phyloP scores from a whole-genome alignment of 2,329 filamentous ascomycete species.

The Arthrobotrys conoides region DNA sequence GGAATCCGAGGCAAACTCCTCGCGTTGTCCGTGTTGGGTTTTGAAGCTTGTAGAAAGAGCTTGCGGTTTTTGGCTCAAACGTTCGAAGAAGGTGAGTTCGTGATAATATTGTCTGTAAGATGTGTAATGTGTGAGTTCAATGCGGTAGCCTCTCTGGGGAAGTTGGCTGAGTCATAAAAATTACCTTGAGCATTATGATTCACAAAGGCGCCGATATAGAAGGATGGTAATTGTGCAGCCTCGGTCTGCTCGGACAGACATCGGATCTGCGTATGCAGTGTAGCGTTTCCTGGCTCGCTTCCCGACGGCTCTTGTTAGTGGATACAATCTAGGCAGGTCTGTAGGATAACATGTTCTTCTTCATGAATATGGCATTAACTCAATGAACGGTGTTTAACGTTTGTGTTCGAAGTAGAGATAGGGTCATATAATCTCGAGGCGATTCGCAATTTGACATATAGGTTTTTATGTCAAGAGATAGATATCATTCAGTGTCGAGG shows the following conservation, averaged over 20 bases:
- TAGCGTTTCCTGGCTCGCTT: slow-evolving; percentile 26
- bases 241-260: slow-evolving; percentile 17
- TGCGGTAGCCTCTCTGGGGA: background rate
- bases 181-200: slow-evolving; percentile 54
- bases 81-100: slow-evolving; percentile 11
- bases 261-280: slow-evolving; percentile 6
- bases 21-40: slow-evolving; percentile 48
- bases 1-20: background rate
- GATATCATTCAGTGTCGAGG: too few relatives aligned
- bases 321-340: slow-evolving; percentile 5
- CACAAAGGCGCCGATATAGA: slow-evolving; percentile 36
- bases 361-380: too few relatives aligned
- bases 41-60: slow-evolving; percentile 18
- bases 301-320: slow-evolving; percentile 20
- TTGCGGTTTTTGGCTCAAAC: slow-evolving; percentile 22
- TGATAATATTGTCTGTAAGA: slow-evolving; percentile 10
- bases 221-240: slow-evolving; percentile 16
- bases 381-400: background rate
- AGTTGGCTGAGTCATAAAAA: background rate
- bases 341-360: background rate
- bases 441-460: too few relatives aligned
- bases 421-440: too few relatives aligned
- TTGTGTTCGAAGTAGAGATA: too few relatives aligned
- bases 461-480: too few relatives aligned
- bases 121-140: background rate